Evolutionary conservation across 257 asterid species (phyloP), one percentile per base, ranked within the genome.

Genomic region (Petunia axillaris): DNA sequence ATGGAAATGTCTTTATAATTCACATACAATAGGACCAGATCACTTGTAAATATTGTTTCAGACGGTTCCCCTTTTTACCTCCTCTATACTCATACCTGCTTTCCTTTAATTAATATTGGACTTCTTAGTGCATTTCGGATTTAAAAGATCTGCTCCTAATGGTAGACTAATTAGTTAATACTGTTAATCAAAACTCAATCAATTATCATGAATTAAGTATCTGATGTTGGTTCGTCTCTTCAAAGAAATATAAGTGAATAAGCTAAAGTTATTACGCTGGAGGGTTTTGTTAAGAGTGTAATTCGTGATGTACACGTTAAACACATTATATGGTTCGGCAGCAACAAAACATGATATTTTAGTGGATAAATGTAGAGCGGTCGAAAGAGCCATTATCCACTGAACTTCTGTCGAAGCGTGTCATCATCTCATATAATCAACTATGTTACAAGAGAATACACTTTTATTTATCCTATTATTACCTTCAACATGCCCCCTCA

Each of bases 1-100:
- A 48, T 71, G 77, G 60, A 71, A 71, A 48, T 37, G 77, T 71
- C 25, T 71, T 48, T 35, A 71, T 48, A 71, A 71, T 71, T 71
- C 76, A 70, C 14, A 70, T 46, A 44, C 9, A 70, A 44, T 70
- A 5, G 76, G 60, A 71, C 77, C 9, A 66, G 38, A 71, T 68
- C 58, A 68, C 76, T 68, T 16, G 4, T 44, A 68, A 46, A 68
- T 7, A 8, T 55, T 68, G 40, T 16, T 67, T 68, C n/a, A 71
- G 77, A 25, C 54, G 43, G 77, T 25, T 46, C 60, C 43, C 8
- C 1, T 16, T 57, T 48, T 48, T 25, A 65, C 48, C 75, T 44
- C 58, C 59, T 46, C 39, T 1, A 3, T 6, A 8, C 16, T 68
- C 40, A 44, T 68, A 8, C n/a, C 57, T 43, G 14, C 15, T 48